Evolutionary conservation across 345 rosid genomes (phyloP), one percentile per base, ranked within the genome.

Genomic region (Schrenkiella parvula): DNA sequence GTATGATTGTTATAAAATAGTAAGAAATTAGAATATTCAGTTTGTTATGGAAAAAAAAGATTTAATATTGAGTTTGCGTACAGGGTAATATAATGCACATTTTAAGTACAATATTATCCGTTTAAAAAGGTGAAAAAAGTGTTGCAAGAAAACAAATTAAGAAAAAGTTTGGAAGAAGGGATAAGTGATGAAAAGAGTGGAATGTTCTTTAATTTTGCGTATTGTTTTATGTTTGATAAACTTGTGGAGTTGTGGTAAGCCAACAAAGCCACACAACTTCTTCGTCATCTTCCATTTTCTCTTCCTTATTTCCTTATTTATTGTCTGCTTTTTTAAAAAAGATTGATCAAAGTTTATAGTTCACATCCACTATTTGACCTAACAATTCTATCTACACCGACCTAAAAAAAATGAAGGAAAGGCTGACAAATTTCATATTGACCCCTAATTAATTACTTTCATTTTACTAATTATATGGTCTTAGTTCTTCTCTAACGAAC

Each of bases 221-320:
- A 74, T 57, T 25, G 17, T 41, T 41, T 22, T 75, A 60, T 60
- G 64, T 75, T 75, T 52, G 64, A 75, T 42, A 52, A 75, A 58
- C 69, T 60, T 75, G 74, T 75, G 79, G 79, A 60, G 72, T 75
- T 74, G 42, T 41, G 34, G 69, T 60, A 68, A 67, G 68, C 66
- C 74, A 75, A 41, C 56, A 42, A 37, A 29, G 39, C 50, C 79
- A n/a, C 79, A 67, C 74, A 25, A 68, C 50, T 52, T 31, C 68
- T 66, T 74, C 59, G 79, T 68, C 79, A 75, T 75, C 79, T 75
- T 67, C 79, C 79, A 75, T 59, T 43, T 46, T 42, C 41, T 61
- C 57, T 7, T 31, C 55, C 50, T 60, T 11, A 8, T 15, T 21
- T 11, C 37, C 51, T 64, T 46, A 18, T 57, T 26, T 26, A 46